Percentiles rank a stretch among this genome's conserved stretches.
Evolutionary conservation across 2,329 filamentous ascomycete species (phyloP).

Genomic region (Clonostachys sp.): DNA sequence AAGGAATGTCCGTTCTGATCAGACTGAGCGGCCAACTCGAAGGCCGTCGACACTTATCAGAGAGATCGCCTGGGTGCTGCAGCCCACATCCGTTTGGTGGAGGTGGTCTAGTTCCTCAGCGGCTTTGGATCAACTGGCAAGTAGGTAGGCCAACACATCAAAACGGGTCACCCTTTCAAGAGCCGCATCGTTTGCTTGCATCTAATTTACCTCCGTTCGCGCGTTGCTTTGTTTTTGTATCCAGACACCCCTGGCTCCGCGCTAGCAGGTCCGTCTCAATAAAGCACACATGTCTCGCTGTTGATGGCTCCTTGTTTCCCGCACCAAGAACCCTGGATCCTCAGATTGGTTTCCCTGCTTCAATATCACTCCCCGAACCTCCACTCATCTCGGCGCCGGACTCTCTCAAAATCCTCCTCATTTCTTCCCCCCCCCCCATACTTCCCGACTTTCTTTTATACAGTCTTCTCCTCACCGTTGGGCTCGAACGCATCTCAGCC

Average conservation of each 20-base stretch:
- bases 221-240: not conserved
- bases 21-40: not conserved
- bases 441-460: conserved; percentile 14
- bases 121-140: conserved; percentile 72
- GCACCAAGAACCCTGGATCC: conserved; percentile 35
- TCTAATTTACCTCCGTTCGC: conserved; percentile 15
- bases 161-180: conserved; percentile 58
- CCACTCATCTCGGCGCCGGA: conserved; percentile 5
- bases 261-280: conserved; percentile 50
- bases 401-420: conserved; percentile 5
- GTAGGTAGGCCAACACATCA: conserved; percentile 89
- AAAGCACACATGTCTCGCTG: conserved; percentile 61
- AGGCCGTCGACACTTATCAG: conserved; percentile 27
- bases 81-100: conserved; percentile 52
- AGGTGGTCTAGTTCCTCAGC: conserved; percentile 55
- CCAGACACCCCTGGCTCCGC: conserved; percentile 44
- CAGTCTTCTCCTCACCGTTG: conserved; percentile 32
- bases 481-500: conserved; percentile 48
- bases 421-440: conserved; percentile 7
- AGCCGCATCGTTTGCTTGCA: conserved; percentile 18
- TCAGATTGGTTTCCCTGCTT: conserved; percentile 40
- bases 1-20: too few species aligned
- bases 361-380: conserved; percentile 15
- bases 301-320: conserved; percentile 40
- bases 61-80: conserved; percentile 38